Percentiles rank a stretch among this genome's conserved stretches.
These are phyloP conservation scores for Didymella pinodella DNA, from an alignment of 2,329 filamentous ascomycete genomes.

Conservation along the genomic window DNA sequence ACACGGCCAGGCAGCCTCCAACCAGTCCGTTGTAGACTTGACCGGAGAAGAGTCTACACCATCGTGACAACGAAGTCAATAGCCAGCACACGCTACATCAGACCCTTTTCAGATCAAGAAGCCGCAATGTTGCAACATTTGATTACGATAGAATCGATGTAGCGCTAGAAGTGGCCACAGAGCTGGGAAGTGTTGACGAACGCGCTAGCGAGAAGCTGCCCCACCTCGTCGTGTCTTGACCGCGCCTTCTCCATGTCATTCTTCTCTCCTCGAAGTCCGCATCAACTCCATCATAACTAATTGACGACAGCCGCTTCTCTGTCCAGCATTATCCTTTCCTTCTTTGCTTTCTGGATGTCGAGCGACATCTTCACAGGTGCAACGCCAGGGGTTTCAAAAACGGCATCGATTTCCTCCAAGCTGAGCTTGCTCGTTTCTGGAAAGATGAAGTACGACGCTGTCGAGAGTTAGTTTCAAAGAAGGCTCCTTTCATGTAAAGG, in stretches of 20 bases:
- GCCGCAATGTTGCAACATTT: not conserved
- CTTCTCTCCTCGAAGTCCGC: not conserved
- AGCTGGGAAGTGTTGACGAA: not conserved
- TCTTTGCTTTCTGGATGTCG: conserved; percentile 30
- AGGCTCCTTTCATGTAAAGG: not conserved
- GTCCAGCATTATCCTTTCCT: conserved; percentile 17
- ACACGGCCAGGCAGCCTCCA: not conserved
- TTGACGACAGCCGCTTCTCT: conserved; percentile 5
- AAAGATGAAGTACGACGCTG: conserved; percentile 59
- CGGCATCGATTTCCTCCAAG: conserved; percentile 66
- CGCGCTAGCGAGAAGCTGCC: conserved; percentile 2
- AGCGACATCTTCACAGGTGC: conserved; percentile 54
- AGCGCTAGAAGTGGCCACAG: not conserved
- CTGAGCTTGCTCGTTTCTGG: conserved; percentile 60
- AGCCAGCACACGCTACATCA: not conserved
- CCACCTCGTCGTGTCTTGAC: not conserved
- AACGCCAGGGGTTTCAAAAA: conserved; percentile 61
- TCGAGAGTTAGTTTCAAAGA: not conserved
- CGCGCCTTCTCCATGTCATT: not conserved
- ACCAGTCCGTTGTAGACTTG: not conserved
- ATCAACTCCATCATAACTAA: not conserved
- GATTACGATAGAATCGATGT: not conserved
- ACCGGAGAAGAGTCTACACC: not conserved
- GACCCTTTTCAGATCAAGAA: not conserved
- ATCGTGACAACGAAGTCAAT: not conserved